phyloP scores from a whole-genome alignment of 495 filamentous ascomycete species.

The Neurospora hispaniola region DNA sequence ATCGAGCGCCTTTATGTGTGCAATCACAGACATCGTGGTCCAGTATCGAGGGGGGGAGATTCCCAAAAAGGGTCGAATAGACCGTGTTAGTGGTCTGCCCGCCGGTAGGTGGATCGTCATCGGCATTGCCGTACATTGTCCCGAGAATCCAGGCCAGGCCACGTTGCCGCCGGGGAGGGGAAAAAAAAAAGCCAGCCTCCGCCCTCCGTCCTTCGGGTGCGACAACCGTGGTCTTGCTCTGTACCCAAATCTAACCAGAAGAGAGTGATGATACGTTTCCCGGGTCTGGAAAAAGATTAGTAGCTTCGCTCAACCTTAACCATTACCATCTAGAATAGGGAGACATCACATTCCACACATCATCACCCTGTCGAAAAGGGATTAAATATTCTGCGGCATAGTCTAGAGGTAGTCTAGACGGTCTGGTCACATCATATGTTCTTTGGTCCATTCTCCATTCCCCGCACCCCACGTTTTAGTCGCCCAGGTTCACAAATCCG shows the following conservation, averaged over 20 bases:
- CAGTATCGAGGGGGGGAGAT: not conserved
- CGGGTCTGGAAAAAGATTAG: not conserved
- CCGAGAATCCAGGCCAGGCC: not conserved
- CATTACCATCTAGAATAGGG: not conserved
- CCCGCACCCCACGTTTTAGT: not conserved
- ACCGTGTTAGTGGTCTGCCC: not conserved
- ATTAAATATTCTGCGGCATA: not conserved
- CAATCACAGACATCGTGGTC: not conserved
- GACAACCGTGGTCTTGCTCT: not conserved
- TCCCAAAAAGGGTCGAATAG: not conserved
- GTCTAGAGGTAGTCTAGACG: no score
- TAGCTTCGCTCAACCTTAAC: not conserved
- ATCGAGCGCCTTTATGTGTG: not conserved
- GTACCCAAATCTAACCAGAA: not conserved
- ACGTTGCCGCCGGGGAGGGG: not conserved
- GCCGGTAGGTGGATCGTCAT: not conserved
- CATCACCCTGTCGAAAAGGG: not conserved
- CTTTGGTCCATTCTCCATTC: not conserved
- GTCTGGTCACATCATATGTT: no score
- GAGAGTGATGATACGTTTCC: not conserved
- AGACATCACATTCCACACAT: not conserved
- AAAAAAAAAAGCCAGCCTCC: not conserved
- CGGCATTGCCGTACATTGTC: not conserved
- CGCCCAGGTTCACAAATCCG: not conserved
- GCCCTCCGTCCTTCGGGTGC: not conserved